phyloP scores from a whole-genome alignment of 108 stramenopile species.

The Fragilariopsis cylindrus region DNA sequence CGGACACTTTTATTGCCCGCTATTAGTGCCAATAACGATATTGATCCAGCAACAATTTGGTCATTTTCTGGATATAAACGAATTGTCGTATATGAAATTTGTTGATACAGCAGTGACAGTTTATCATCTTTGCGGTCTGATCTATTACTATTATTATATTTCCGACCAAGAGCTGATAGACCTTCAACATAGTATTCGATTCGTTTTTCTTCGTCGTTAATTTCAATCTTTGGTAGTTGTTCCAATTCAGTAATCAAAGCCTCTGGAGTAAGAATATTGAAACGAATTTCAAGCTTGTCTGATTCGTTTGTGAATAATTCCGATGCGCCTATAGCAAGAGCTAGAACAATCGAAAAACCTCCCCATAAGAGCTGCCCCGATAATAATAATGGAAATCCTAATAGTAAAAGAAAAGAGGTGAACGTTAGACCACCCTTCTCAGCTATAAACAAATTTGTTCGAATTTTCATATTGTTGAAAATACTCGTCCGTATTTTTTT shows the following conservation, averaged over 20 bases:
- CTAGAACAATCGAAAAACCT: conserved; percentile 8
- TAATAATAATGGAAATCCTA: conserved; percentile 24
- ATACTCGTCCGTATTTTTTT: too few species aligned
- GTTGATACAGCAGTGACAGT: conserved; percentile 37
- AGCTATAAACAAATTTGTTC: not conserved
- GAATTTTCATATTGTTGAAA: not conserved
- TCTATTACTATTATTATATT: conserved; percentile 10
- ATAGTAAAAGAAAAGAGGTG: conserved; percentile 17
- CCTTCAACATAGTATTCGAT: conserved; percentile 21
- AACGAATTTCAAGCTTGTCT: conserved; percentile 37
- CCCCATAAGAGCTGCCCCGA: conserved; percentile 31
- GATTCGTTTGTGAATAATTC: not conserved
- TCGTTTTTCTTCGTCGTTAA: not conserved
- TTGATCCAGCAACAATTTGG: conserved; percentile 87
- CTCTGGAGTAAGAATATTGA: conserved; percentile 30
- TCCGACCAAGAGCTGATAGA: conserved; percentile 29
- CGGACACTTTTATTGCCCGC: conserved; percentile 48
- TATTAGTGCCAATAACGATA: conserved; percentile 85
- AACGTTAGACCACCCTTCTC: conserved; percentile 13
- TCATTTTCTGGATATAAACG: conserved; percentile 52
- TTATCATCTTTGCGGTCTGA: conserved; percentile 10
- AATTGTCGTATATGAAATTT: conserved; percentile 35
- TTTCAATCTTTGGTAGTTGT: conserved; percentile 3
- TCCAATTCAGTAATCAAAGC: conserved; percentile 37
- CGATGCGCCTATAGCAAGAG: conserved; percentile 16